These are phyloP conservation scores for Pythium plurisporium DNA, from an alignment of 352 stramenopile genomes.

Conservation along the genomic window DNA sequence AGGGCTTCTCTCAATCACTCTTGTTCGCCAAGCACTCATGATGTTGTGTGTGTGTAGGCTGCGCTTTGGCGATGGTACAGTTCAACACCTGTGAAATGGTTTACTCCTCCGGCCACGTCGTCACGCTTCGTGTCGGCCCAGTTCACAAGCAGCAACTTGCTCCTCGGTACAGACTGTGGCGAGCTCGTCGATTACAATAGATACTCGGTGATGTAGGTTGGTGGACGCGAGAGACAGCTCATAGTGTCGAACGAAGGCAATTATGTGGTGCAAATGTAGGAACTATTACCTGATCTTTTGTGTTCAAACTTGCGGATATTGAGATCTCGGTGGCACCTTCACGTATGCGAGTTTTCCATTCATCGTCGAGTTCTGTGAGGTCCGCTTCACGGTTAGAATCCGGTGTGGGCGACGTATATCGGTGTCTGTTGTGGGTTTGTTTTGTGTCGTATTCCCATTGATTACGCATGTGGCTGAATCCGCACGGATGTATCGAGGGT, in stretches of 20 bases:
- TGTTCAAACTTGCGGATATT: background rate
- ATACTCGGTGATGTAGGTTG: slow-evolving; percentile 29
- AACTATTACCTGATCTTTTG: background rate
- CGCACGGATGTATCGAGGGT: slow-evolving; percentile 25
- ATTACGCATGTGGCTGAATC: background rate
- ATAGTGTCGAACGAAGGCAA: background rate
- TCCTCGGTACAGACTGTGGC: slow-evolving; percentile 71
- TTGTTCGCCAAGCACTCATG: background rate
- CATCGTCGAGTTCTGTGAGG: slow-evolving; percentile 36
- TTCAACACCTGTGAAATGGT: slow-evolving; percentile 73
- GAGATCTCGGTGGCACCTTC: slow-evolving; percentile 29
- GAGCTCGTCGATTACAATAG: slow-evolving; percentile 79
- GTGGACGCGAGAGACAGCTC: background rate
- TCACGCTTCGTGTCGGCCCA: slow-evolving; percentile 58
- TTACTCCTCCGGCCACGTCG: slow-evolving; percentile 46
- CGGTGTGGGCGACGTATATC: background rate
- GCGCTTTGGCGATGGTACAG: slow-evolving; percentile 83
- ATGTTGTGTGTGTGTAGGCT: slow-evolving; percentile 30
- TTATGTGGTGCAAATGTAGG: background rate
- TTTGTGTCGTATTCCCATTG: background rate
- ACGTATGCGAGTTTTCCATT: slow-evolving; percentile 60
- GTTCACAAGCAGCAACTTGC: slow-evolving; percentile 70
- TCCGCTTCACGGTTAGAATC: slow-evolving; percentile 37
- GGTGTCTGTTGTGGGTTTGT: too few species aligned
- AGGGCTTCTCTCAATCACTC: background rate